Evolutionary conservation across 1,284 basidiomycete genomes (phyloP).

Genomic region (Polyporus tsugae): DNA sequence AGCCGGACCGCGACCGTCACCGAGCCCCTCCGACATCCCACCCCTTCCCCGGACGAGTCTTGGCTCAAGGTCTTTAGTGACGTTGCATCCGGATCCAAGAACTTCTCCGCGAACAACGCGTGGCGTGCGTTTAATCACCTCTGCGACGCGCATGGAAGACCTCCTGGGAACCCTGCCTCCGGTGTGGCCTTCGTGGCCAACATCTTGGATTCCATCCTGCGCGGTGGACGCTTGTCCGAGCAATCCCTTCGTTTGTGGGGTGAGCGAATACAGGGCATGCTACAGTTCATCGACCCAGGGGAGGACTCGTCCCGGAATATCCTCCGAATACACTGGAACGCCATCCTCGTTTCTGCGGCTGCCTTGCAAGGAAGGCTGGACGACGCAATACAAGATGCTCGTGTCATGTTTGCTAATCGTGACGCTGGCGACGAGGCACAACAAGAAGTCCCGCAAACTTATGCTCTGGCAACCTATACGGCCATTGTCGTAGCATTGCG

Average conservation of each 20-base stretch:
- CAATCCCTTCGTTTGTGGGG: constrained; percentile 44
- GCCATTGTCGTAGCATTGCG: constrained; percentile 51
- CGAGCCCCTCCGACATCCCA: constrained; percentile 14
- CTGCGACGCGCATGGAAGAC: constrained; percentile 11
- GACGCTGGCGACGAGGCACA: constrained; percentile 13
- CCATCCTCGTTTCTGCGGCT: constrained; percentile 25
- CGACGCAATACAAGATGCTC: constrained; percentile 28
- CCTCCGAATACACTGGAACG: constrained; percentile 29
- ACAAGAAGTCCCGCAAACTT: constrained; percentile 31
- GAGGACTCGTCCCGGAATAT: constrained; percentile 21
- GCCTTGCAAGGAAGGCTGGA: constrained; percentile 37
- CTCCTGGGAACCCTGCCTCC: constrained; percentile 18
- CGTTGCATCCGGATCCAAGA: constrained; percentile 14
- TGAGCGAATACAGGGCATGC: constrained; percentile 43
- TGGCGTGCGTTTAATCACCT: constrained; percentile 32
- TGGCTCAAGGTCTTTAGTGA: constrained; percentile 22
- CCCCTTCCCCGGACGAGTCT: constrained; percentile 9
- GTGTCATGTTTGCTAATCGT: constrained; percentile 22
- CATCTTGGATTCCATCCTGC: constrained; percentile 14
- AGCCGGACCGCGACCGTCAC: constrained; percentile 22
- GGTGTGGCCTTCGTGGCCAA: constrained; percentile 23
- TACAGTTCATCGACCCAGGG: constrained; percentile 42
- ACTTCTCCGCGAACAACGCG: constrained; percentile 28
- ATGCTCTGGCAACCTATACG: constrained; percentile 45
- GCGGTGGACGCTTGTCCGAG: constrained; percentile 9